phyloP scores from a whole-genome alignment of 1,284 basidiomycete species.

The Marasmius sp. region DNA sequence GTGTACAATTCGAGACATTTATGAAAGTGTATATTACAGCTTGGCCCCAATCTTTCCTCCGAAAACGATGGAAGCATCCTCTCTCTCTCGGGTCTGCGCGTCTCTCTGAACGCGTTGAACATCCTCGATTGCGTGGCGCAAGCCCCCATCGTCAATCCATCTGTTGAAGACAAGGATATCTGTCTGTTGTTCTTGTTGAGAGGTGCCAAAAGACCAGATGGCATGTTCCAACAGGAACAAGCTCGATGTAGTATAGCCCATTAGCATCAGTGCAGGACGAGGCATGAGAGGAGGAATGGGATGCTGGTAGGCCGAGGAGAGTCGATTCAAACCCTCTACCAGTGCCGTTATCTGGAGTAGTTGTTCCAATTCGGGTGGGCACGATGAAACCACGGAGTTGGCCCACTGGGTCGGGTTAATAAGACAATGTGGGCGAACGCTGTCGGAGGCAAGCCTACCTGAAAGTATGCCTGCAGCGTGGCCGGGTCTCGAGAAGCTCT shows the following conservation, averaged over 20 bases:
- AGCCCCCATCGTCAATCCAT: conserved; percentile 58
- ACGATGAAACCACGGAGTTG: conserved; percentile 39
- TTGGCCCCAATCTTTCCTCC: conserved; percentile 2
- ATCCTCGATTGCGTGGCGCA: conserved; percentile 39
- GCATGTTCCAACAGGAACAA: conserved; percentile 66
- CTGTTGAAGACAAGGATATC: conserved; percentile 56
- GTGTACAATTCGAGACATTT: not conserved
- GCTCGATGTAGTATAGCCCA: conserved; percentile 51
- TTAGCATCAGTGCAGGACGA: conserved; percentile 55
- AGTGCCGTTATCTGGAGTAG: conserved; percentile 30
- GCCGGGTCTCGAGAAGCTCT: conserved; percentile 43
- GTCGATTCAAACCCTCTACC: conserved; percentile 33
- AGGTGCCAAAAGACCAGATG: conserved; percentile 47
- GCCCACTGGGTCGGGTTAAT: conserved; percentile 49
- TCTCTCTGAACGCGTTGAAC: conserved; percentile 32
- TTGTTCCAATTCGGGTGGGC: conserved; percentile 30
- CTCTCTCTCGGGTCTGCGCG: not conserved
- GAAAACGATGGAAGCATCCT: conserved; percentile 8
- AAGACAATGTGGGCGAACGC: not conserved
- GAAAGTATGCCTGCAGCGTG: conserved; percentile 36
- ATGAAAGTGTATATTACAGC: not conserved
- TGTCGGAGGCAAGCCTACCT: conserved; percentile 24
- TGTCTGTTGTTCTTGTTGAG: conserved; percentile 30
- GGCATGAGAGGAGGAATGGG: conserved; percentile 47
- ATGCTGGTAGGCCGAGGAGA: conserved; percentile 34